phyloP scores from a whole-genome alignment of 345 rosid species.

The Theobroma cacao region DNA sequence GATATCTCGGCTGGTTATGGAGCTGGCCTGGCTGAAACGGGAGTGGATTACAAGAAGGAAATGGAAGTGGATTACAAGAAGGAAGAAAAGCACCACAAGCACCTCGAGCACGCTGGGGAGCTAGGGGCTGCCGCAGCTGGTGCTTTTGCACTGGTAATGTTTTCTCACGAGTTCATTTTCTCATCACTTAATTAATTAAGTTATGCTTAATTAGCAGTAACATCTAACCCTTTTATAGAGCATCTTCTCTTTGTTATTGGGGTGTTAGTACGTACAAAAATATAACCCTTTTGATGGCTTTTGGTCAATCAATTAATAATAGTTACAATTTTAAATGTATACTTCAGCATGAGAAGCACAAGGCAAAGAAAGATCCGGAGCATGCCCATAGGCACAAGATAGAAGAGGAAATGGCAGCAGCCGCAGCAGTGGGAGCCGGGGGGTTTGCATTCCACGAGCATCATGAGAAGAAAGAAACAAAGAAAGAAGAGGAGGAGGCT shows the following conservation, averaged over 20 bases:
- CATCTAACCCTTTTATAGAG: too few species aligned
- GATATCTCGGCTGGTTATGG: not conserved
- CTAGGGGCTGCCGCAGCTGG: slow-evolving; percentile 43
- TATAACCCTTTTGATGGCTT: too few species aligned
- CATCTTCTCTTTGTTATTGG: too few species aligned
- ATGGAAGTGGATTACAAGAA: slow-evolving; percentile 34
- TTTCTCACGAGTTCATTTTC: not conserved
- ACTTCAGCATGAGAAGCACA: slow-evolving; percentile 13
- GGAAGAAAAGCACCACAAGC: slow-evolving; percentile 72
- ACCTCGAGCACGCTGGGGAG: slow-evolving; percentile 47
- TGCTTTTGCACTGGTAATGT: slow-evolving; percentile 50
- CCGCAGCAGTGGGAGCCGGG: slow-evolving; percentile 40
- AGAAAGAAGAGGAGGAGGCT: slow-evolving; percentile 37
- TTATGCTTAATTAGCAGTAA: too few species aligned
- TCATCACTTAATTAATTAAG: too few species aligned
- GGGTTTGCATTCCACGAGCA: slow-evolving; percentile 60
- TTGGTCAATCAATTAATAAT: not conserved
- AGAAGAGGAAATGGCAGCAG: slow-evolving; percentile 52
- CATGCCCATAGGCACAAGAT: slow-evolving; percentile 60
- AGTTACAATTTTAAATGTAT: not conserved
- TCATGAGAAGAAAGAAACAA: slow-evolving; percentile 53
- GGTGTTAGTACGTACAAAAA: not conserved
- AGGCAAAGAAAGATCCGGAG: slow-evolving; percentile 51
- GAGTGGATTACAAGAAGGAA: slow-evolving; percentile 42
- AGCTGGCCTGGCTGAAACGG: not conserved